These are phyloP conservation scores for Gaultheria prostrata DNA, from an alignment of 148 eudicot genomes.

Conservation along the genomic window DNA sequence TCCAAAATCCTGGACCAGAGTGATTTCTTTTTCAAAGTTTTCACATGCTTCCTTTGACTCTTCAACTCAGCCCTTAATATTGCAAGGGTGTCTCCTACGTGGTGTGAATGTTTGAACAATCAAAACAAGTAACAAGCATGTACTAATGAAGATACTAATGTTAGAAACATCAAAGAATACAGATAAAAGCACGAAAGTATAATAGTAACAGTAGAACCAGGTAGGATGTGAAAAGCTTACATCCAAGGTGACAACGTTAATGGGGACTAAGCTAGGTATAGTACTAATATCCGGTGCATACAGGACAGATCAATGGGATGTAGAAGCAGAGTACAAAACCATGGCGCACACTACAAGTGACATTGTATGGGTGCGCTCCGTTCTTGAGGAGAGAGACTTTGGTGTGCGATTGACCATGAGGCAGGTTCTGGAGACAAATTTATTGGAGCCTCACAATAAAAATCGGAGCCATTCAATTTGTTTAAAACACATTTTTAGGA, in stretches of 20 bases:
- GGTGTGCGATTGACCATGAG: too few species aligned
- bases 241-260: background rate
- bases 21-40: slow-evolving; percentile 89
- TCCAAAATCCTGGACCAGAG: slow-evolving; percentile 93
- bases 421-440: too few species aligned
- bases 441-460: too few species aligned
- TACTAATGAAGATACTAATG: background rate
- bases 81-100: slow-evolving; percentile 82
- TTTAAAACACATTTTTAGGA: too few species aligned
- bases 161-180: background rate
- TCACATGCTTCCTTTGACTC: slow-evolving; percentile 92
- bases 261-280: background rate
- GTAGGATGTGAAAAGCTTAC: background rate
- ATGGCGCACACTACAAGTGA: too few species aligned
- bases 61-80: slow-evolving; percentile 88
- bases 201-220: background rate
- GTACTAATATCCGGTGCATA: background rate
- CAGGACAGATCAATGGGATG: too few species aligned
- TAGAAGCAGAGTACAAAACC: too few species aligned
- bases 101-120: slow-evolving; percentile 6
- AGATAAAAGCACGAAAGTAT: background rate
- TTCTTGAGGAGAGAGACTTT: too few species aligned
- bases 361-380: too few species aligned
- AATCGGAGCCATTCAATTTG: too few species aligned
- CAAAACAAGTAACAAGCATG: slow-evolving; percentile 1